Percentiles rank a stretch among this genome's conserved stretches.
phyloP scores from a whole-genome alignment of 1,139 yeast genomes.

The Zygoascus hellenicus region DNA sequence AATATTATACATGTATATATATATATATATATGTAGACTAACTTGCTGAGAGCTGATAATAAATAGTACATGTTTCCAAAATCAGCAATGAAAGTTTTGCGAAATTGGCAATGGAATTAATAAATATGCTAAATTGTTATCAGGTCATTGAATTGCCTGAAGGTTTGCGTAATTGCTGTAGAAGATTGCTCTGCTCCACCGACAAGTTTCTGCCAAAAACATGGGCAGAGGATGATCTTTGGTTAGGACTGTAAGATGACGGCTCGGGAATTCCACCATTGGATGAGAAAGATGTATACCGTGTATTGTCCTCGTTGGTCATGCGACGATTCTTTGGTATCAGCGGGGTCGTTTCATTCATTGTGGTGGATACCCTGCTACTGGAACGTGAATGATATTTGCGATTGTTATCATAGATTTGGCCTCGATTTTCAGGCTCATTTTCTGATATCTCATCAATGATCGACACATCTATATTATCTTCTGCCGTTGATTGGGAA shows the following conservation, averaged over 20 bases:
- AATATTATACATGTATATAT: too few relatives aligned
- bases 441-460: not conserved
- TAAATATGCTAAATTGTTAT: too few relatives aligned
- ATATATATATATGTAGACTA: too few relatives aligned
- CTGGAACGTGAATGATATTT: conserved; percentile 2
- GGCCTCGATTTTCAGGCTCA: not conserved
- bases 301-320: conserved; percentile 13
- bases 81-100: too few relatives aligned
- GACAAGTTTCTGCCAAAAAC: conserved; percentile 37
- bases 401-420: conserved; percentile 1
- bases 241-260: conserved; percentile 18
- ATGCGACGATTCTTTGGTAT: not conserved
- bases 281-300: conserved; percentile 27
- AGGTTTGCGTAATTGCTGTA: conserved; percentile 36
- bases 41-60: too few relatives aligned
- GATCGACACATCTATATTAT: not conserved
- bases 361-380: not conserved
- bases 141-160: conserved; percentile 1
- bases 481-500: not conserved
- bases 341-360: conserved; percentile 9
- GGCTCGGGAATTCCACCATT: conserved; percentile 25
- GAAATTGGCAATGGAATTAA: too few relatives aligned
- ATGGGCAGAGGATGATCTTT: conserved; percentile 6
- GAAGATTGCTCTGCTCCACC: conserved; percentile 45
- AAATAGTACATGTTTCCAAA: too few relatives aligned